Percentiles rank a stretch among this genome's conserved stretches.
Evolutionary conservation across 768 basidiomycete genomes (phyloP).

Genomic region (Chalciporus sphaerocephalus): DNA sequence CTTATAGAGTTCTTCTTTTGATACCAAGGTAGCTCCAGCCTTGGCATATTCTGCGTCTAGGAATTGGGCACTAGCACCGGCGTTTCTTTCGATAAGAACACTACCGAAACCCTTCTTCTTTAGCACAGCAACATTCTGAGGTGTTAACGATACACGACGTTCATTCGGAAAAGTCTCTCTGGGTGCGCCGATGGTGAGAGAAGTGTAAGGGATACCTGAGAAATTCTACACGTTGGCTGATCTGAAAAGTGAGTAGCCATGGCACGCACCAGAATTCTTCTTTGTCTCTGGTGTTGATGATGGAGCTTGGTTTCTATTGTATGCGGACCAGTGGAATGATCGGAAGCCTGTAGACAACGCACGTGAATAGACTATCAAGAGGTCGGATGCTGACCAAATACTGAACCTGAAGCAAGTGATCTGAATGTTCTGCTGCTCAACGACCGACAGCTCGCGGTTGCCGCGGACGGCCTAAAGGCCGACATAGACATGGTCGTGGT

Average conservation of each 20-base stretch:
- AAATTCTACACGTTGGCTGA: neutral
- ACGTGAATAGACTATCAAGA: conserved; percentile 1
- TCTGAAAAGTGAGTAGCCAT: neutral
- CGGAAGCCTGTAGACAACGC: conserved; percentile 20
- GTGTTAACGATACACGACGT: conserved; percentile 76
- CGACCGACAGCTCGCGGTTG: conserved; percentile 22
- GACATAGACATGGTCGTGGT: conserved; percentile 29
- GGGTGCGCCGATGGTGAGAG: conserved; percentile 72
- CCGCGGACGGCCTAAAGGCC: conserved; percentile 28
- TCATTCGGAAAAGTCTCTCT: conserved; percentile 75
- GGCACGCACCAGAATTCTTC: conserved; percentile 25
- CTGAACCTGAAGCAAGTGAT: conserved; percentile 24
- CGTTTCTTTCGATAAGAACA: conserved; percentile 69
- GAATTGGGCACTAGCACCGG: conserved; percentile 73
- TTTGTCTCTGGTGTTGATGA: conserved; percentile 10
- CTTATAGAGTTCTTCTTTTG: conserved; percentile 63
- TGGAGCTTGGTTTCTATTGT: conserved; percentile 20
- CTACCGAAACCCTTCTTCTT: conserved; percentile 78
- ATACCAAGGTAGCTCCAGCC: conserved; percentile 77
- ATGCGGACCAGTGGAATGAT: conserved; percentile 30
- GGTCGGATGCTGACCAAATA: neutral
- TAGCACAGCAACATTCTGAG: conserved; percentile 68
- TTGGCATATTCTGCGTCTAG: conserved; percentile 73
- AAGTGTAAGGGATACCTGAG: conserved; percentile 62
- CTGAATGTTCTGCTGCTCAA: conserved; percentile 14